Base-by-base conservation (phyloP, 1,139 yeast genomes). In the Candida sp. region DNA sequence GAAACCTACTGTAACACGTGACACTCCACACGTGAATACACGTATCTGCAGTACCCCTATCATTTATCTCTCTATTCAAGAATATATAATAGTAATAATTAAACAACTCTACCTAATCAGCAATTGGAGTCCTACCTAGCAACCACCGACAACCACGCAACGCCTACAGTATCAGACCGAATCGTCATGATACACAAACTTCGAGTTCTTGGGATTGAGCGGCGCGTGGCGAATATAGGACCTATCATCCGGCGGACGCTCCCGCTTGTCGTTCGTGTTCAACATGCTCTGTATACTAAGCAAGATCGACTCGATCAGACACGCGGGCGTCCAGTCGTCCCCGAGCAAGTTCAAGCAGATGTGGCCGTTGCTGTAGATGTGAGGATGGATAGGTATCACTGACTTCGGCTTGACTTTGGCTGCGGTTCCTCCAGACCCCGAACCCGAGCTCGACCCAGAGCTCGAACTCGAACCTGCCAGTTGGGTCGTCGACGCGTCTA, bases 261-360 rank as follows among this genome's bases (percentile, higher is more conserved):
- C 77, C 33, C 65, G 54, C 5, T 63, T 54, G 0, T 59, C 62
- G 59, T 88, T 88, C 3, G 81, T 77, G 8, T 74, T 75, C 43
- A 88, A 67, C 86, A 88, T 83, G 44, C 88, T 83, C 59, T 87
- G 93, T 22, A 88, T 65, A 28, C 90, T 84, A 23, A 88, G 57
- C 25, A 84, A 66, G 0, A 85, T 73, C 5, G 84, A 72, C 44
- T 77, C 77, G 3, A 86, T 72, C 1, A 84, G 76, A 54, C 87
- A 86, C 0, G 86, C 86, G 0, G 93, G 93, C 0, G 90, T 78
- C 94, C 94, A 88, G 44, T 81, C 89, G 6, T 80, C 78, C 1
- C 89, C 91, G 30, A 88, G 67, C 5, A 83, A 63, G 61, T 84
- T 83, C 28, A 85, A 70, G 63, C 94, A 88, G 12, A 87, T 86